Evolutionary conservation across 768 basidiomycete species (phyloP).

Genomic region (Pisolithus albus): DNA sequence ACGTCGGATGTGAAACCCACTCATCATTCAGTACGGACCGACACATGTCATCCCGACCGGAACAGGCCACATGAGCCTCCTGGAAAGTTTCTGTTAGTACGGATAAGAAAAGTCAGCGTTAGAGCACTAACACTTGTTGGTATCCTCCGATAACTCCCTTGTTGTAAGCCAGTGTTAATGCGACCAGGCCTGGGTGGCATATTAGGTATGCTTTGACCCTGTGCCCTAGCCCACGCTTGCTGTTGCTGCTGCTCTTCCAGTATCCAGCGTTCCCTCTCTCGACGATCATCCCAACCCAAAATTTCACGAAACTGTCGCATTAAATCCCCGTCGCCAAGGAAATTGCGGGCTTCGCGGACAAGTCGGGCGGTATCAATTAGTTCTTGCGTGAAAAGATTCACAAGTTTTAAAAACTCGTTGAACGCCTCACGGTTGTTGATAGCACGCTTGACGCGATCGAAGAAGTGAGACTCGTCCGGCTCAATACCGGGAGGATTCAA

Average conservation of each 20-base stretch:
- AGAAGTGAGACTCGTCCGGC: conserved; percentile 72
- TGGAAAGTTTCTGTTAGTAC: conserved; percentile 23
- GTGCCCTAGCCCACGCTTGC: conserved; percentile 47
- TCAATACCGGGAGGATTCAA: conserved; percentile 16
- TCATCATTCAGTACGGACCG: conserved; percentile 94
- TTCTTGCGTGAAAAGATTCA: conserved; percentile 93
- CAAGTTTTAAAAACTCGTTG: conserved; percentile 91
- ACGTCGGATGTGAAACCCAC: conserved; percentile 96
- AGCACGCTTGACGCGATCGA: conserved; percentile 78
- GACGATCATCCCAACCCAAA: conserved; percentile 78
- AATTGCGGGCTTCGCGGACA: conserved; percentile 72
- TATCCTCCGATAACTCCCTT: conserved; percentile 87
- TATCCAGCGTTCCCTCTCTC: conserved; percentile 50
- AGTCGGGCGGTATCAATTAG: conserved; percentile 83
- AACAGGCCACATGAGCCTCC: conserved; percentile 85
- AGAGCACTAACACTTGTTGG: conserved; percentile 61
- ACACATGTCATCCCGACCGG: conserved; percentile 96
- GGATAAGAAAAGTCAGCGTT: neutral
- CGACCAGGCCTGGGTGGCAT: conserved; percentile 43
- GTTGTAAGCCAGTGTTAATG: conserved; percentile 62
- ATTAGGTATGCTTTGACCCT: conserved; percentile 32
- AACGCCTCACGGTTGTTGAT: conserved; percentile 71
- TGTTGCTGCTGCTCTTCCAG: conserved; percentile 39
- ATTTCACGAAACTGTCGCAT: conserved; percentile 79
- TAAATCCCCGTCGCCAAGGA: conserved; percentile 71